These are phyloP conservation scores for Harringtonia aguacate DNA, from an alignment of 2,329 filamentous ascomycete species.

Conservation along the genomic window DNA sequence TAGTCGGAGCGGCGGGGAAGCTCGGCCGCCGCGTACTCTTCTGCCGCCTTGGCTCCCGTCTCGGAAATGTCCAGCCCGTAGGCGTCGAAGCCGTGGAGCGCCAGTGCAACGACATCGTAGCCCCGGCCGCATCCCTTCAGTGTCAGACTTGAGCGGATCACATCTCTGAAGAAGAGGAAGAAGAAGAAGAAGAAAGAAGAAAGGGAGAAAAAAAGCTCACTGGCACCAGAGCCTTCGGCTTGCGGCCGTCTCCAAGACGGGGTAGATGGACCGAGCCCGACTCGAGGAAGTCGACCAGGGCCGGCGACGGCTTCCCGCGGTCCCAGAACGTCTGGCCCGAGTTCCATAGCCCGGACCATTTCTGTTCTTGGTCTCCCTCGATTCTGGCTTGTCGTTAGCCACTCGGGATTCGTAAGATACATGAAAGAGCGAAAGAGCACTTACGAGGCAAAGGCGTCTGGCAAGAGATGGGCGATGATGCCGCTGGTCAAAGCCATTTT, in stretches of 20 bases:
- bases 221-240: background rate
- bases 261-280: background rate
- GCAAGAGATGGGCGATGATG: too few species aligned
- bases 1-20: constrained; percentile 1
- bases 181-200: background rate
- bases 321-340: background rate
- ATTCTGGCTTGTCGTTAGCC: too few species aligned
- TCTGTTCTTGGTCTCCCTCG: too few species aligned
- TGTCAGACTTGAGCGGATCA: background rate
- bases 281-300: background rate
- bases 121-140: constrained; percentile 51
- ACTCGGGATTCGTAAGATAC: too few species aligned
- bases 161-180: too few species aligned
- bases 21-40: constrained; percentile 9
- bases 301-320: constrained; percentile 1
- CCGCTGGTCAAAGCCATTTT: too few species aligned
- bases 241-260: background rate
- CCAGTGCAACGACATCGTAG: constrained; percentile 52
- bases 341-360: constrained; percentile 1
- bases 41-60: constrained; percentile 11
- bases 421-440: too few species aligned
- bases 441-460: too few species aligned
- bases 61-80: constrained; percentile 47
- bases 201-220: background rate
- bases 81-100: constrained; percentile 50